Evolutionary conservation across 148 eudicot genomes (phyloP).

Genomic region (Diospyros kaki): DNA sequence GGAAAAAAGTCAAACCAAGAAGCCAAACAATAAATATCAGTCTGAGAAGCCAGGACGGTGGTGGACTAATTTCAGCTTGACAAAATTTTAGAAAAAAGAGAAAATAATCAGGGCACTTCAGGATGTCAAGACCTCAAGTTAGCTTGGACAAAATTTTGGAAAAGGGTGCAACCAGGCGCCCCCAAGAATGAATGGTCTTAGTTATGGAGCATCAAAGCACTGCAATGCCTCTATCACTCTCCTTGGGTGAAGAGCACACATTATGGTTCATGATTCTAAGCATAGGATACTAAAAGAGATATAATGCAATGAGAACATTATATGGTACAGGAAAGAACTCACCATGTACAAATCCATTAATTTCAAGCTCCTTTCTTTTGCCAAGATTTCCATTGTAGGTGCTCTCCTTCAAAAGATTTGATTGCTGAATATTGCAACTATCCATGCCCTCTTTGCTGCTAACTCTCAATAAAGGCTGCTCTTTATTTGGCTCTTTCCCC

Average conservation of each 20-base stretch:
- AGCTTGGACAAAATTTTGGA: neutral
- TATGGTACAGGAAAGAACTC: conserved; percentile 24
- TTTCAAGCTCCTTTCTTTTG: conserved; percentile 38
- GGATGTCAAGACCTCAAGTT: too few relatives aligned
- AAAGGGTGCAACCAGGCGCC: neutral
- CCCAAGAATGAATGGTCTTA: neutral
- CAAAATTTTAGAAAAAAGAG: neutral
- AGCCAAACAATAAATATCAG: neutral
- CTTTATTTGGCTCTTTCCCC: conserved; percentile 16
- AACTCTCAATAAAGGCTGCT: conserved; percentile 15
- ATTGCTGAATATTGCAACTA: conserved; percentile 6
- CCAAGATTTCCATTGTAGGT: conserved; percentile 18
- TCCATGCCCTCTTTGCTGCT: conserved; percentile 15
- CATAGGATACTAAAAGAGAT: neutral
- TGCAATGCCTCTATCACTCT: conserved; percentile 3
- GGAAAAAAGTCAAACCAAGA: neutral
- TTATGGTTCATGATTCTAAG: neutral
- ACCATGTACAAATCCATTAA: conserved; percentile 39
- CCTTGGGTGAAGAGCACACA: neutral
- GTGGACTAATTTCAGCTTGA: neutral
- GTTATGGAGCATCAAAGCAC: neutral
- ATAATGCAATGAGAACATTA: neutral
- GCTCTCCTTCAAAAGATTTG: conserved; percentile 20
- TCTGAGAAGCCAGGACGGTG: neutral
- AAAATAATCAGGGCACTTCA: too few relatives aligned